A percentile compares a stretch with the other conserved stretches of the same genome.
These are phyloP conservation scores for Plenodomus lindquistii DNA, from an alignment of 2,329 filamentous ascomycete genomes.

Conservation along the genomic window DNA sequence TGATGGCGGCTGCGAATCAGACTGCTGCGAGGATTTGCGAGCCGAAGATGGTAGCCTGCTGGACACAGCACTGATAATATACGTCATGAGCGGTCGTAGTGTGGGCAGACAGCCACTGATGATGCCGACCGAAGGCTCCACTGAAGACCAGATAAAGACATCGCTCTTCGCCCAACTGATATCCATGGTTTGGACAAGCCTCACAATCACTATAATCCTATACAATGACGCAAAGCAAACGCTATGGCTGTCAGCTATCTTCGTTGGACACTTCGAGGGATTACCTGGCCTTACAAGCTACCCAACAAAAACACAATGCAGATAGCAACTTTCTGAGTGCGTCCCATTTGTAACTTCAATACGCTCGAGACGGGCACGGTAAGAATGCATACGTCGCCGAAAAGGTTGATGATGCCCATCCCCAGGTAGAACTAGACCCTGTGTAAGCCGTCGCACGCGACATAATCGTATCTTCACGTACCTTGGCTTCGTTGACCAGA, in stretches of 20 bases:
- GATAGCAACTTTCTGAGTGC: constrained; percentile 28
- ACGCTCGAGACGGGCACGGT: constrained; percentile 11
- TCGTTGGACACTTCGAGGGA: not conserved
- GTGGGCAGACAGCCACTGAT: constrained; percentile 31
- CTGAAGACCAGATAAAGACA: constrained; percentile 33
- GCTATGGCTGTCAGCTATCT: constrained; percentile 1
- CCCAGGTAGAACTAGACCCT: not conserved
- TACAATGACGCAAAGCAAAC: constrained; percentile 33
- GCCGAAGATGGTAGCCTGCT: constrained; percentile 12
- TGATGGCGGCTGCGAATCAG: constrained; percentile 5
- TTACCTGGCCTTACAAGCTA: constrained; percentile 20
- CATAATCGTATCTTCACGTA: too few species aligned
- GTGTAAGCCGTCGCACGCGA: too few species aligned
- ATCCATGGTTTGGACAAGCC: constrained; percentile 20
- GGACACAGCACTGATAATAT: constrained; percentile 13
- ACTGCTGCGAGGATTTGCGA: constrained; percentile 8
- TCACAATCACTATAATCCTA: constrained; percentile 28
- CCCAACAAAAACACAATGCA: constrained; percentile 28
- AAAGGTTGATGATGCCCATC: not conserved
- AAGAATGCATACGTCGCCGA: constrained; percentile 7
- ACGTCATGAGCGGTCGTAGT: constrained; percentile 22
- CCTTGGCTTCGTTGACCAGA: not conserved
- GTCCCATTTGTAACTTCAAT: constrained; percentile 18
- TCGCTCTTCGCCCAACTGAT: constrained; percentile 34
- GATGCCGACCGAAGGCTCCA: constrained; percentile 32